phyloP scores from a whole-genome alignment of 78 protist genomes.

The Planoprotostelium fungivorum region DNA sequence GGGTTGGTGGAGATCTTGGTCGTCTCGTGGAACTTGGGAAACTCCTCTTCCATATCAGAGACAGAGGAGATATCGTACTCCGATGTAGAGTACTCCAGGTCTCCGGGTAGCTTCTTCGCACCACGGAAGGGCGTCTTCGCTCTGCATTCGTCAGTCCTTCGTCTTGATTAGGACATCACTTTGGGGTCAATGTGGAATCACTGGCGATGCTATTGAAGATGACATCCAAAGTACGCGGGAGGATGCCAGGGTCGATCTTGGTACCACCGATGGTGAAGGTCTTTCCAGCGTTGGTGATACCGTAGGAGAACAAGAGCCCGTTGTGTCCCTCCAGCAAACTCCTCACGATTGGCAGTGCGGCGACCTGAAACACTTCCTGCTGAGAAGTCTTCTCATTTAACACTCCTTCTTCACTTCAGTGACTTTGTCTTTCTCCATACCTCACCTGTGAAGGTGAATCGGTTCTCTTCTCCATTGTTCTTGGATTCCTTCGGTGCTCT shows the following conservation, averaged over 20 bases:
- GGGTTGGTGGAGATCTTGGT: background rate
- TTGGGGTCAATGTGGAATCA: background rate
- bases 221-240: constrained; percentile 66
- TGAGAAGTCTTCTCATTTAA: background rate
- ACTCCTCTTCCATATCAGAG: constrained; percentile 6
- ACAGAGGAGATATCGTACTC: background rate
- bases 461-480: background rate
- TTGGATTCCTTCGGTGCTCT: background rate
- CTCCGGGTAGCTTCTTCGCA: background rate
- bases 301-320: constrained; percentile 72
- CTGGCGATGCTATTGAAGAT: constrained; percentile 40
- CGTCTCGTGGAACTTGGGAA: background rate
- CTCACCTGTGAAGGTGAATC: background rate
- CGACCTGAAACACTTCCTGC: background rate
- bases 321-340: constrained; percentile 61
- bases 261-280: constrained; percentile 79
- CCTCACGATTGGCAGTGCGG: background rate
- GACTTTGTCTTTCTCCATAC: background rate
- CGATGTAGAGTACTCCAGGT: background rate
- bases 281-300: constrained; percentile 82
- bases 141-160: background rate
- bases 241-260: constrained; percentile 63
- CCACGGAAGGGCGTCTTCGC: background rate
- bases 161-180: background rate
- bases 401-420: background rate